phyloP scores from a whole-genome alignment of 805 yeast genomes.

The Dipodascus geniculatus region DNA sequence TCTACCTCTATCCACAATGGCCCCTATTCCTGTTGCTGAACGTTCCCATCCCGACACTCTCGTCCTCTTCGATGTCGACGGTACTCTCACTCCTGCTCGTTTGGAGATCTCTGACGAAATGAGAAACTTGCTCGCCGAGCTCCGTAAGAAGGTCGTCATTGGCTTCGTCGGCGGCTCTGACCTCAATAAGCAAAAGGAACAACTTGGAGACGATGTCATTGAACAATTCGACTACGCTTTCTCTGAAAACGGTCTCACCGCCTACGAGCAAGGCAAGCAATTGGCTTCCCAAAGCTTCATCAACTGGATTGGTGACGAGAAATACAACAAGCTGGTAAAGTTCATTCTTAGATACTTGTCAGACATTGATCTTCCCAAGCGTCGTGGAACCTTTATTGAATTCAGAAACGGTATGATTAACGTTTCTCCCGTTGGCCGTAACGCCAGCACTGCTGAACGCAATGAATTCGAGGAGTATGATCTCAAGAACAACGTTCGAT shows the following conservation, averaged over 20 bases:
- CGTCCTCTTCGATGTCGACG: slow-evolving; percentile 95
- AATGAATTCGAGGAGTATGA: slow-evolving; percentile 84
- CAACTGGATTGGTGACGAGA: slow-evolving; percentile 88
- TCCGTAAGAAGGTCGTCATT: slow-evolving; percentile 85
- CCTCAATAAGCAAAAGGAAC: slow-evolving; percentile 88
- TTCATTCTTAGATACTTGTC: slow-evolving; percentile 79
- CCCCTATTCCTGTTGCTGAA: slow-evolving; percentile 52
- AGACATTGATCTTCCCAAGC: slow-evolving; percentile 80
- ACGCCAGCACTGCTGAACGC: slow-evolving; percentile 90
- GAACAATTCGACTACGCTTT: slow-evolving; percentile 88
- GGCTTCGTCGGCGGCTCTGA: slow-evolving; percentile 99
- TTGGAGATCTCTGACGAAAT: slow-evolving; percentile 53
- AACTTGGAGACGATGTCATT: slow-evolving; percentile 70
- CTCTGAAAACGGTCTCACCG: slow-evolving; percentile 96
- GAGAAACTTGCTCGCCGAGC: slow-evolving; percentile 51
- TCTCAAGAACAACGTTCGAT: slow-evolving; percentile 69
- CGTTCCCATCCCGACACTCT: slow-evolving; percentile 61
- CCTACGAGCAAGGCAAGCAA: slow-evolving; percentile 81
- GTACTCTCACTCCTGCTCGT: slow-evolving; percentile 97
- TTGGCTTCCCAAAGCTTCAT: slow-evolving; percentile 91
- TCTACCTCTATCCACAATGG: not conserved
- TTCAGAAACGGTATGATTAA: slow-evolving; percentile 99
- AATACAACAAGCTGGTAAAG: slow-evolving; percentile 79
- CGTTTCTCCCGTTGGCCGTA: slow-evolving; percentile 97
- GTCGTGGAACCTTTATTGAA: slow-evolving; percentile 98